Conservation (phyloP, 306 rosid genomes). For the Citrullus amarus region DNA sequence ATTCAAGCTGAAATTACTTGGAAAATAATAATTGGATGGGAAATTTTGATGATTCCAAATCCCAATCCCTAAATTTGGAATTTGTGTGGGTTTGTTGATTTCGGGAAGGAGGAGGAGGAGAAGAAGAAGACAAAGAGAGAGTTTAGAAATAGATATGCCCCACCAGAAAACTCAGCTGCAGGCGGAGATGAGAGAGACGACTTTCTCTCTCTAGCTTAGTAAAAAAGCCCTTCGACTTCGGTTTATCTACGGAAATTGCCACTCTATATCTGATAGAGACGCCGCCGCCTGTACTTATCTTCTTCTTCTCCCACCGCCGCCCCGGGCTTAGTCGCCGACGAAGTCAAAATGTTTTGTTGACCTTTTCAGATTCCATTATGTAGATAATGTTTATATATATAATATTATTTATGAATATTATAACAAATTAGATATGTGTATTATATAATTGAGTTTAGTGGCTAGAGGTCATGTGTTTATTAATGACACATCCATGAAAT, state of each 20-base stretch:
- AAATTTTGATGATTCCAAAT: background rate
- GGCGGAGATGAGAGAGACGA: constrained; percentile 1
- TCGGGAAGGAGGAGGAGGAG: background rate
- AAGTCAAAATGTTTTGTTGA: background rate
- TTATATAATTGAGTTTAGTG: no score
- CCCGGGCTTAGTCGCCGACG: background rate
- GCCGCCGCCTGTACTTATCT: background rate
- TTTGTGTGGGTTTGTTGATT: background rate
- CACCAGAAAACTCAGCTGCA: background rate
- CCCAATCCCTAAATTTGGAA: background rate
- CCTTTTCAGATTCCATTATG: background rate
- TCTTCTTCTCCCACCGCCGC: background rate
- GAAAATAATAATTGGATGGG: background rate
- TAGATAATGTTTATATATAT: background rate
- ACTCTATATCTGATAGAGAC: background rate
- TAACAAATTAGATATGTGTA: no score
- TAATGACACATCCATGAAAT: no score
- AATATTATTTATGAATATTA: no score
- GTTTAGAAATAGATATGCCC: background rate
- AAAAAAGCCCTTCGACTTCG: background rate
- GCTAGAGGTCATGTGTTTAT: no score
- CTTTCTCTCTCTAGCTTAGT: background rate
- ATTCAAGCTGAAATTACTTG: background rate
- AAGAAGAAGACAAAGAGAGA: background rate
- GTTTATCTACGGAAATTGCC: background rate